Percentiles rank a stretch among this genome's conserved stretches.
phyloP scores from a whole-genome alignment of 2,329 filamentous ascomycete genomes.

The Aspergillus pseudoglaucus region DNA sequence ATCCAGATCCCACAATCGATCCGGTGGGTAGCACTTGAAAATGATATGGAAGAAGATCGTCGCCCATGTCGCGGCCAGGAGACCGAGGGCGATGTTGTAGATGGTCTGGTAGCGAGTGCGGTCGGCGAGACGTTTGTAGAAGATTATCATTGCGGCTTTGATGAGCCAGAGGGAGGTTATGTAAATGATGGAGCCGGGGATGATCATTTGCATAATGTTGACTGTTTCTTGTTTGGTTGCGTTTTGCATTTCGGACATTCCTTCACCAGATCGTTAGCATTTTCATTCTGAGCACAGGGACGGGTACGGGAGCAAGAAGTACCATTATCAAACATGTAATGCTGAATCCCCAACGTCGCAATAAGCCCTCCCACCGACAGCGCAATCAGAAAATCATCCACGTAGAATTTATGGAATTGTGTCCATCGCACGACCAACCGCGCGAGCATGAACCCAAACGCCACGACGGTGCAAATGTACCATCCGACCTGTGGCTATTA shows the following conservation, averaged over 20 bases:
- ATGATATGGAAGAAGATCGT: slow-evolving; percentile 15
- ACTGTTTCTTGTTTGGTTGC: slow-evolving; percentile 6
- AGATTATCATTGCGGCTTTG: slow-evolving; percentile 16
- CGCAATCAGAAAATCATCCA: slow-evolving; percentile 11
- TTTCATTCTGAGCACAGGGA: too few species aligned
- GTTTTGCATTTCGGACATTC: slow-evolving; percentile 12
- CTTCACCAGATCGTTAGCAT: slow-evolving; percentile 2
- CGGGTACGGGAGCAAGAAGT: too few species aligned
- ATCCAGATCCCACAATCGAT: slow-evolving; percentile 7
- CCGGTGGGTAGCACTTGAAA: slow-evolving; percentile 15
- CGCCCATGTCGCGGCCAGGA: slow-evolving; percentile 13
- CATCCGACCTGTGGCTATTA: too few species aligned
- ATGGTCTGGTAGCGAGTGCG: slow-evolving; percentile 13
- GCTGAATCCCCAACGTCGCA: slow-evolving; percentile 13
- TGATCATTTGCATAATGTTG: slow-evolving; percentile 18
- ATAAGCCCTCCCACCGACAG: slow-evolving; percentile 10
- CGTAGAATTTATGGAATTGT: slow-evolving; percentile 11
- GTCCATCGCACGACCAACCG: slow-evolving; percentile 11
- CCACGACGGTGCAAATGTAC: slow-evolving; percentile 14
- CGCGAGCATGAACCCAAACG: slow-evolving; percentile 9
- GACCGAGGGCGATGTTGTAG: slow-evolving; percentile 11
- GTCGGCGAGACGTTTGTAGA: slow-evolving; percentile 17
- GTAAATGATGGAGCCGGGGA: slow-evolving; percentile 16
- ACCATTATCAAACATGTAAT: slow-evolving; percentile 17
- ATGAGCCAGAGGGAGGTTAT: slow-evolving; percentile 17